Conservation (phyloP, 495 filamentous ascomycete species). For the Hypoxylon fuscum region DNA sequence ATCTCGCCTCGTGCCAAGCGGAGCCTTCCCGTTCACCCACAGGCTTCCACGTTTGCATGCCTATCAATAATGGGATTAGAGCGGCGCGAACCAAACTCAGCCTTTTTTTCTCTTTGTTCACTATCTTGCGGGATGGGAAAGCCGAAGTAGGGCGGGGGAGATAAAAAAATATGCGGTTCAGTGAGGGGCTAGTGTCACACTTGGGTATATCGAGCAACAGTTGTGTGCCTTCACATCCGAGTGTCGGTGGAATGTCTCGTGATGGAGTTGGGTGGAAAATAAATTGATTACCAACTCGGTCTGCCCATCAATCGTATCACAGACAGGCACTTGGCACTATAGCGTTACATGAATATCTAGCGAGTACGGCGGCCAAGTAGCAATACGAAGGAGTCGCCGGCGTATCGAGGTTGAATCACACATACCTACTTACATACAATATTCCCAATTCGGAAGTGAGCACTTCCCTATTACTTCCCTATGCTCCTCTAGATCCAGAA, state of each 20-base stretch:
- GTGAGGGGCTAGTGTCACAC: slow-evolving; percentile 24
- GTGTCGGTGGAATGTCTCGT: slow-evolving; percentile 4
- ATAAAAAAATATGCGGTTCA: slow-evolving; percentile 11
- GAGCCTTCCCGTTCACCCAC: slow-evolving; percentile 19
- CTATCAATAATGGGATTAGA: slow-evolving; percentile 4
- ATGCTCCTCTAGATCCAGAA: not conserved
- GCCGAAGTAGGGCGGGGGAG: slow-evolving; percentile 28
- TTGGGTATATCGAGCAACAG: slow-evolving; percentile 2
- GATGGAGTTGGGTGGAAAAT: slow-evolving; percentile 6
- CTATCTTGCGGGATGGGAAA: slow-evolving; percentile 30
- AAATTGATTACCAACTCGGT: slow-evolving; percentile 5
- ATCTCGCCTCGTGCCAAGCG: slow-evolving; percentile 24
- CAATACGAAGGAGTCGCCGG: slow-evolving; percentile 17
- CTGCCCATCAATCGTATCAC: slow-evolving; percentile 11
- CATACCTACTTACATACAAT: slow-evolving; percentile 18
- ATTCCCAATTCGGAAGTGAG: slow-evolving; percentile 8
- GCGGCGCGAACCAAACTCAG: slow-evolving; percentile 14
- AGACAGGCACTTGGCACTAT: slow-evolving; percentile 11
- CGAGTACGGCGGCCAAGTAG: slow-evolving; percentile 5
- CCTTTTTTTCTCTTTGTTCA: not conserved
- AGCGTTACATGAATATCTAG: slow-evolving; percentile 21
- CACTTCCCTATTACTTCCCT: slow-evolving; percentile 8
- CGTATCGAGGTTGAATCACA: slow-evolving; percentile 23
- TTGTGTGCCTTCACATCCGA: slow-evolving; percentile 31
- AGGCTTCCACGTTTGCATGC: not conserved